Conservation (phyloP, 2,329 filamentous ascomycete genomes). For the Basipetospora chlamydospora region DNA sequence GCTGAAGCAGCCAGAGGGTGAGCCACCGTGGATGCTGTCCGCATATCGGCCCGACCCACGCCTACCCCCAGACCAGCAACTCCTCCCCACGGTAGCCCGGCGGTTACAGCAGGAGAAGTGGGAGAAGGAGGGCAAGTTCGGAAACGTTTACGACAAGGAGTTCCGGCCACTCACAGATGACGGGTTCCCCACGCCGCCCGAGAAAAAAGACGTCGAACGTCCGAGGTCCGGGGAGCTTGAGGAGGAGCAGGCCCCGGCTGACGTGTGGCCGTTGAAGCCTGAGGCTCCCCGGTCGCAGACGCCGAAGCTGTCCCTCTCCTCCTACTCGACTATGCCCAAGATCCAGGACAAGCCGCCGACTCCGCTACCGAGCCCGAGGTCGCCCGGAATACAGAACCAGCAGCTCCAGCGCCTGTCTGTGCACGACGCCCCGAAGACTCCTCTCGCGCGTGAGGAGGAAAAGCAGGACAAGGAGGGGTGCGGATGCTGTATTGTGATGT, state of each 20-base stretch:
- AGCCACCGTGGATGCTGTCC: slow-evolving; percentile 86
- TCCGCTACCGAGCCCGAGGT: slow-evolving; percentile 29
- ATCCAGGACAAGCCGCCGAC: slow-evolving; percentile 29
- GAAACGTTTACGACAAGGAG: slow-evolving; percentile 72
- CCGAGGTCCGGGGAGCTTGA: too few species aligned
- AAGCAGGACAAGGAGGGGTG: slow-evolving; percentile 28
- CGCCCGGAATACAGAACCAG: slow-evolving; percentile 17
- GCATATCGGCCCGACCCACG: slow-evolving; percentile 94
- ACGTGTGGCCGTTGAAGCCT: slow-evolving; percentile 47
- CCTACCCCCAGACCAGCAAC: slow-evolving; percentile 85
- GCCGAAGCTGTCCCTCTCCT: slow-evolving; percentile 28
- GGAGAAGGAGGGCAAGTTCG: slow-evolving; percentile 82
- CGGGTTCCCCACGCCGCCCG: slow-evolving; percentile 30
- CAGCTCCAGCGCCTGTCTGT: slow-evolving; percentile 6
- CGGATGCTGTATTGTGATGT: slow-evolving; percentile 38
- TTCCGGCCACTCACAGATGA: slow-evolving; percentile 71
- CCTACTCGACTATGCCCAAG: slow-evolving; percentile 50
- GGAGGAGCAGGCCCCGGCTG: slow-evolving; percentile 6
- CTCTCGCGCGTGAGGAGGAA: slow-evolving; percentile 14
- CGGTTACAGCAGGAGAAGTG: slow-evolving; percentile 87
- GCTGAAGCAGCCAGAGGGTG: slow-evolving; percentile 68
- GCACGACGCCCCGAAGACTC: slow-evolving; percentile 8
- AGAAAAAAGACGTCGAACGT: slow-evolving; percentile 10
- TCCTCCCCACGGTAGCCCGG: slow-evolving; percentile 85
- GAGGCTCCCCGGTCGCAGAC: slow-evolving; percentile 22